Evolutionary conservation across 306 rosid species (phyloP), one percentile per base, ranked within the genome.

Genomic region (Crotalaria pallida): DNA sequence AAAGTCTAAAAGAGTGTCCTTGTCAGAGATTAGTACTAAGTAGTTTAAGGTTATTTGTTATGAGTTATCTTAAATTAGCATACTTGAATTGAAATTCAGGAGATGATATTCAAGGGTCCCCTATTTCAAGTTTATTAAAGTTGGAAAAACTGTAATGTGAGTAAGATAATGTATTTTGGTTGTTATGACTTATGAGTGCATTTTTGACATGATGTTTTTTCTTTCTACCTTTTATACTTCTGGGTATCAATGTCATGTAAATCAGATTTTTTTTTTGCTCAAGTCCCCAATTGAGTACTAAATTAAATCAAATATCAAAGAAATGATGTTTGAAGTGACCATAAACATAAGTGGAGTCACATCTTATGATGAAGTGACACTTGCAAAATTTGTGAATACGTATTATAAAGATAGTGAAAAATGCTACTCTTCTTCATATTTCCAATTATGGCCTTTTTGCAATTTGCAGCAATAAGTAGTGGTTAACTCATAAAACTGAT

Each of bases 271-370:
- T 72, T 31, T 59, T 64, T 51, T 65, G 71, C 58, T 81, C 16
- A 70, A 62, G 19, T 43, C 29, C 33, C 44, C 6, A 19, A 61
- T 24, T 57, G 50, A 13, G 48, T 62, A 65, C 24, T 59, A 74
- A 33, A 31, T 26, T 29, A 47, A 59, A 58, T 5, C 61, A 71
- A 84, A 71, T 43, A 17, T 67, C 75, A 53, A 77, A 22, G 82
- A 76, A 65, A 47, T 36, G 62, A 77, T 60, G 74, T 49, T 36
- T 27, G 66, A 69, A 70, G 69, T 74, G 77, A 53, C 80, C 63
- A 67, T 19, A 19, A 79, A 56, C 21, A 76, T 34, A 72, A 65
- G 84, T 85, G 75, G 61, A 78, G 86, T 78, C 89, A 80, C 82
- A 75, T 83, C 88, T 55, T 63, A 41, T 60, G 53, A 63, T 62